Evolutionary conservation across 495 filamentous ascomycete species (phyloP).

Genomic region (Neurospora sp.): DNA sequence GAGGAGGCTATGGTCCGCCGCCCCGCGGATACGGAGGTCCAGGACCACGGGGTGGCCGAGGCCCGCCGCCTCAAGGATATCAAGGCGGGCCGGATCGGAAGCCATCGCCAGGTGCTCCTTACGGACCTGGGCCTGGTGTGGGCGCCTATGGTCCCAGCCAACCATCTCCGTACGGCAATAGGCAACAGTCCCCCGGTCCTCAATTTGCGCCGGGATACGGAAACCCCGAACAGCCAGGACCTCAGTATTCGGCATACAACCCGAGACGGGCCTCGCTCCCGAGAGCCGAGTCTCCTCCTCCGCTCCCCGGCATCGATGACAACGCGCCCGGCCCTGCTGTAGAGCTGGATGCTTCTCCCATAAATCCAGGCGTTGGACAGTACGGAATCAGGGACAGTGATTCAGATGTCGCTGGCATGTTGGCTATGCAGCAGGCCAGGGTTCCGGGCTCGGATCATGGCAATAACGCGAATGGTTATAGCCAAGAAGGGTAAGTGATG

Average conservation of each 20-base stretch:
- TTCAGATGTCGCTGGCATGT: conserved; percentile 56
- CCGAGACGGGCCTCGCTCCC: conserved; percentile 32
- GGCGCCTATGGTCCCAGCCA: conserved; percentile 15
- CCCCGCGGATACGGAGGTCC: conserved; percentile 48
- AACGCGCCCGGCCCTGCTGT: conserved; percentile 57
- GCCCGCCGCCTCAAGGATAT: conserved; percentile 44
- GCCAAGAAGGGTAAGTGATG: conserved; percentile 58
- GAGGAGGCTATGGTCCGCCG: conserved; percentile 38
- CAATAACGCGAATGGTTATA: conserved; percentile 54
- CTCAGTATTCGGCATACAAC: conserved; percentile 33
- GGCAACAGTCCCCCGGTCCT: conserved; percentile 18
- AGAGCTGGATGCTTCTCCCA: conserved; percentile 66
- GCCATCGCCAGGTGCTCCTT: conserved; percentile 36
- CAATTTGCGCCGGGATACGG: conserved; percentile 27
- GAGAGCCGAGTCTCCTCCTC: conserved; percentile 53
- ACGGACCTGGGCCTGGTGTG: conserved; percentile 26
- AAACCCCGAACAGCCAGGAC: conserved; percentile 23
- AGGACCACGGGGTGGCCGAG: conserved; percentile 44
- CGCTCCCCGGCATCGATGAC: conserved; percentile 46
- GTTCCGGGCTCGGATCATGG: conserved; percentile 27
- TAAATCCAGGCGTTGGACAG: conserved; percentile 41
- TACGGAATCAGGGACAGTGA: conserved; percentile 54
- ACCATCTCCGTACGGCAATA: conserved; percentile 7
- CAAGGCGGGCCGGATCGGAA: conserved; percentile 28
- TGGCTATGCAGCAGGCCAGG: conserved; percentile 54